These are phyloP conservation scores for Ustilago lituana DNA, from an alignment of 1,284 basidiomycete species.

Conservation along the genomic window DNA sequence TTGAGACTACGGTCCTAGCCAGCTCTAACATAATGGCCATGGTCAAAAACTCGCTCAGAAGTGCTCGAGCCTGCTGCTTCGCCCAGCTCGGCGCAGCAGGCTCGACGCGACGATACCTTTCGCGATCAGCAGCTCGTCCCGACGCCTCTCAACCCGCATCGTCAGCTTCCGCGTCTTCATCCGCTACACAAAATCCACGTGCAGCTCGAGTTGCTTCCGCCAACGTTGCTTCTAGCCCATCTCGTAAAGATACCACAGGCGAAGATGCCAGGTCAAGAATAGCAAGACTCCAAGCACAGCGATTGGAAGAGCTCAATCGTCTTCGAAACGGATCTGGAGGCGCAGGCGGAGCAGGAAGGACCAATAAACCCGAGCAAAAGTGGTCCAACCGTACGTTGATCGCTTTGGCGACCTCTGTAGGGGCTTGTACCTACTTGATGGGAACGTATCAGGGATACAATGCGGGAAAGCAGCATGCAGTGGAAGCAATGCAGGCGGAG, in stretches of 20 bases:
- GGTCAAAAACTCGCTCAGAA: too few relatives aligned
- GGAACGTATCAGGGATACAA: constrained; percentile 45
- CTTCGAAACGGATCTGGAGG: constrained; percentile 2
- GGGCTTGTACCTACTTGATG: constrained; percentile 37
- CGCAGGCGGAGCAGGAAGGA: not conserved
- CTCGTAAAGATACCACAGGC: not conserved
- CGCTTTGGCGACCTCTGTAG: constrained; percentile 40
- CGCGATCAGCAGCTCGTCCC: not conserved
- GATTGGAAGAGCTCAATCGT: constrained; percentile 35
- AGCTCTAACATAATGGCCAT: too few relatives aligned
- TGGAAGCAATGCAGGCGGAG: constrained; percentile 5
- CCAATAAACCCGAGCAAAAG: constrained; percentile 31
- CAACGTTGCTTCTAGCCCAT: too few relatives aligned
- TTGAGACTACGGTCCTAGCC: too few relatives aligned
- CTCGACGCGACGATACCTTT: too few relatives aligned
- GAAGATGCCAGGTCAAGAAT: constrained; percentile 21
- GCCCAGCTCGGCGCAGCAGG: too few relatives aligned
- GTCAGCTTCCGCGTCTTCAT: not conserved
- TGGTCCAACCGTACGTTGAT: constrained; percentile 51
- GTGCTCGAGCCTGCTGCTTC: too few relatives aligned
- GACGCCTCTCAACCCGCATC: constrained; percentile 30
- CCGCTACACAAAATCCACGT: constrained; percentile 12
- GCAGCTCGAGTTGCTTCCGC: constrained; percentile 15
- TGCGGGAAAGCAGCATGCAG: constrained; percentile 24
- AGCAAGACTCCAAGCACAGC: constrained; percentile 27